These are phyloP conservation scores for Globisporangium cederbergense DNA, from an alignment of 352 stramenopile species.

Conservation along the genomic window DNA sequence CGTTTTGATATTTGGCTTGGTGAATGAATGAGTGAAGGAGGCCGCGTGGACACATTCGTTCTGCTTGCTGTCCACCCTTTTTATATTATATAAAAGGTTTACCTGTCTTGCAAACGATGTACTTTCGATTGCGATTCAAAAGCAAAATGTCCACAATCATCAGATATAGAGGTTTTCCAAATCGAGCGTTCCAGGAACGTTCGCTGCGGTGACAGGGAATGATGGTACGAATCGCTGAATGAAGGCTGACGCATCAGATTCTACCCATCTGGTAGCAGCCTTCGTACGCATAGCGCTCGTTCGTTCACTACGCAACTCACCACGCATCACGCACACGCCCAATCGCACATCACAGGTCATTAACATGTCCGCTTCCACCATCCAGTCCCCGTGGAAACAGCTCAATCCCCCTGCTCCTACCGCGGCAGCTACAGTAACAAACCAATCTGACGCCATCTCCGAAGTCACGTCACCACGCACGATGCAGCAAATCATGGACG, in stretches of 20 bases:
- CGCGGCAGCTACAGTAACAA: neutral
- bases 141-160: no score
- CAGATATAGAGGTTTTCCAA: neutral
- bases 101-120: no score
- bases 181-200: constrained; percentile 4
- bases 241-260: neutral
- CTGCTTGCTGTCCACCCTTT: no score
- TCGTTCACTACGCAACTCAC: constrained; percentile 6
- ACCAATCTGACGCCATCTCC: neutral
- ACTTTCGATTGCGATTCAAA: no score
- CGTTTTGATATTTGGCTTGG: no score
- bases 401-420: neutral
- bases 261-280: neutral
- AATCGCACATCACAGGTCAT: neutral
- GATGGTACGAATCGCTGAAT: neutral
- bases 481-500: constrained; percentile 69
- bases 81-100: no score
- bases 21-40: no score
- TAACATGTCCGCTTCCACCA: neutral
- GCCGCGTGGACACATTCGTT: no score
- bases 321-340: neutral
- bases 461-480: constrained; percentile 11
- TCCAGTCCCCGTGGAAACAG: constrained; percentile 10
- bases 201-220: neutral
- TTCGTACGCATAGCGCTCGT: neutral